Evolutionary conservation across 2,329 filamentous ascomycete species (phyloP), one percentile per base, ranked within the genome.

Genomic region (Colletotrichum sp.): DNA sequence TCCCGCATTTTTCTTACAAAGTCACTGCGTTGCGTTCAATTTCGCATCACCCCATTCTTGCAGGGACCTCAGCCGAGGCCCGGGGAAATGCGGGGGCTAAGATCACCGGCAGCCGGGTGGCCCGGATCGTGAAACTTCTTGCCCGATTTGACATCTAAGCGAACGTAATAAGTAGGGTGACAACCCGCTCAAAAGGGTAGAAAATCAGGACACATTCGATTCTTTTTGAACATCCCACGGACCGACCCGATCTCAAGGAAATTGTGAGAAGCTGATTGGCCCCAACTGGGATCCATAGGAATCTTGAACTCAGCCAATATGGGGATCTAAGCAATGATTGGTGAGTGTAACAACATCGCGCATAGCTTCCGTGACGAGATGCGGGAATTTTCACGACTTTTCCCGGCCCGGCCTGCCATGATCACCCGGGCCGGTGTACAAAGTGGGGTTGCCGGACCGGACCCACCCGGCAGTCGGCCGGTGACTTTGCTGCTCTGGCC

Each of bases 401-500:
- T 39, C 30, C 66, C 52, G 66, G 66, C 52, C 66, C 66, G 66
- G 66, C 66, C 59, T 21, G n/a, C 30, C 4, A 12, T 26, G 8
- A 26, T 7, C 32, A 39, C 66, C 66, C 66, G 66, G 66, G 30
- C 52, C 66, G 66, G 66, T 68, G 16, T 28, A 10, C 10, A 28
- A 28, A 26, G 66, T 43, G 66, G 66, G 16, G 52, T 55, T 3
- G 0, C 43, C 52, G 66, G 66, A 30, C 66, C 66, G 66, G 66
- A 52, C 66, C 66, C 66, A 43, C 66, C 66, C 66, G 52, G 66
- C 1, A 68, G 36, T 39, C 32, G 32, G 21, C 52, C 52, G 52
- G 66, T 34, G 39, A 68, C 1, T 18, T 57, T 2, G 13, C 0
- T 26, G 77, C 4, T 57, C 65, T 68, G 83, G 77, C 7, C 82